Evolutionary conservation across 192 early-diverging fungal genomes (phyloP).

Genomic region (Fimicolochytrium jonesii): DNA sequence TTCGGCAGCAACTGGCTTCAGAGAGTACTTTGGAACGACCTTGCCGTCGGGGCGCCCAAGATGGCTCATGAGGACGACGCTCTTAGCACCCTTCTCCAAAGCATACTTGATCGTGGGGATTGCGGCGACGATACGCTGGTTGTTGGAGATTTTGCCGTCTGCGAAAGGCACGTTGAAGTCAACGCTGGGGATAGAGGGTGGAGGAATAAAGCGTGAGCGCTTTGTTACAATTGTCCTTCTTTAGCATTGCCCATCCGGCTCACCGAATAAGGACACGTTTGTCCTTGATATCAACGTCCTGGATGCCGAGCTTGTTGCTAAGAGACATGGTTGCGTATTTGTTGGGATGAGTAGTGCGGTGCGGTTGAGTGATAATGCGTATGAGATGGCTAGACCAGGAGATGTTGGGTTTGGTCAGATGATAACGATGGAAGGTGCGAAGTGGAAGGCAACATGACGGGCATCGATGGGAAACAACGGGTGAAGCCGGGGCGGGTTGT

Average conservation of each 20-base stretch:
- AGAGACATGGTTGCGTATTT: slow-evolving; percentile 33
- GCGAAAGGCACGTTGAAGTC: slow-evolving; percentile 99
- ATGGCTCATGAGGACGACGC: slow-evolving; percentile 95
- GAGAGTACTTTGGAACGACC: slow-evolving; percentile 79
- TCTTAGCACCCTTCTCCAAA: slow-evolving; percentile 78
- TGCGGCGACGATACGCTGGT: slow-evolving; percentile 92
- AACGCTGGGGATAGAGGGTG: slow-evolving; percentile 52
- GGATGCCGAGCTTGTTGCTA: slow-evolving; percentile 75
- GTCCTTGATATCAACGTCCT: slow-evolving; percentile 71
- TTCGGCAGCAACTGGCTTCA: slow-evolving; percentile 86
- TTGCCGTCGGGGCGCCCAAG: slow-evolving; percentile 96
- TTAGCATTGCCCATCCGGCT: not conserved
- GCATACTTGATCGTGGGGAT: slow-evolving; percentile 92
- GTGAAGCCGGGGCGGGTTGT: too few relatives aligned
- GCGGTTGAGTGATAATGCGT: too few relatives aligned
- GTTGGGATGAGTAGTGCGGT: too few relatives aligned
- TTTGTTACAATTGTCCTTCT: too few relatives aligned
- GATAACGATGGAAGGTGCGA: too few relatives aligned
- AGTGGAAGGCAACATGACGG: too few relatives aligned
- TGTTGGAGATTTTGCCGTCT: slow-evolving; percentile 90
- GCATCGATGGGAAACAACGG: too few relatives aligned
- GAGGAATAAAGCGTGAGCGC: too few relatives aligned
- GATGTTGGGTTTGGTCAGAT: too few relatives aligned
- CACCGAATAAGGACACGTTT: slow-evolving; percentile 92
- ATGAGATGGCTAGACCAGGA: too few relatives aligned